Conservation (phyloP, 257 asterid genomes). For the Hygrophila difformis region DNA sequence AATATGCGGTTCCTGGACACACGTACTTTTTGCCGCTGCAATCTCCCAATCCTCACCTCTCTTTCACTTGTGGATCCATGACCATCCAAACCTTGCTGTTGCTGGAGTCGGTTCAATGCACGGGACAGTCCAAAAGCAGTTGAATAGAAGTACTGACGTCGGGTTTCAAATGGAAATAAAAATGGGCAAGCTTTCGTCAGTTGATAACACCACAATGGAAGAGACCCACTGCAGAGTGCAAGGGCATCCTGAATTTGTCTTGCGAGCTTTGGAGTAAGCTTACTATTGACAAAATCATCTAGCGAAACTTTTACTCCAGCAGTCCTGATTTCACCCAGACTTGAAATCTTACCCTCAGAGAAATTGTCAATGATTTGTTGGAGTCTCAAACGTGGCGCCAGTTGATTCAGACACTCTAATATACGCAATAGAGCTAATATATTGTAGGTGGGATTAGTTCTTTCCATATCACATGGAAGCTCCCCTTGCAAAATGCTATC, state of each 20-base stretch:
- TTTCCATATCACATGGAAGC: slow-evolving; percentile 91
- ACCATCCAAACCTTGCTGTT: slow-evolving; percentile 95
- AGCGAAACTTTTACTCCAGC: slow-evolving; percentile 45
- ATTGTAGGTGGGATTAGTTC: slow-evolving; percentile 76
- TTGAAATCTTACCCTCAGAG: slow-evolving; percentile 62
- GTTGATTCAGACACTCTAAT: slow-evolving; percentile 87
- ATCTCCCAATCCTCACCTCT: slow-evolving; percentile 76
- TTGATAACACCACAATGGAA: slow-evolving; percentile 98
- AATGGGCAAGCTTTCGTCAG: slow-evolving; percentile 97
- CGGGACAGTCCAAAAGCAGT: slow-evolving; percentile 97
- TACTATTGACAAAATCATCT: slow-evolving; percentile 66
- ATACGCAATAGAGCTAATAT: slow-evolving; percentile 86
- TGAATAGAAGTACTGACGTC: slow-evolving; percentile 95
- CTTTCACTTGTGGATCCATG: slow-evolving; percentile 72
- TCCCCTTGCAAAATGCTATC: slow-evolving; percentile 95
- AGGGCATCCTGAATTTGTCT: slow-evolving; percentile 96
- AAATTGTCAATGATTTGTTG: slow-evolving; percentile 55
- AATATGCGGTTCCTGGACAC: slow-evolving; percentile 84
- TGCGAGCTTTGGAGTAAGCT: slow-evolving; percentile 92
- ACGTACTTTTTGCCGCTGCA: slow-evolving; percentile 97
- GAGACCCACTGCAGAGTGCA: slow-evolving; percentile 94
- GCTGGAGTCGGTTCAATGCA: slow-evolving; percentile 91
- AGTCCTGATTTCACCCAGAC: slow-evolving; percentile 37
- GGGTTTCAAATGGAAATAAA: slow-evolving; percentile 92
- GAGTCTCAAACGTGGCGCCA: slow-evolving; percentile 70